A percentile compares a stretch with the other conserved stretches of the same genome.
phyloP scores from a whole-genome alignment of 2,329 filamentous ascomycete genomes.

The Stagonosporopsis vannaccii region DNA sequence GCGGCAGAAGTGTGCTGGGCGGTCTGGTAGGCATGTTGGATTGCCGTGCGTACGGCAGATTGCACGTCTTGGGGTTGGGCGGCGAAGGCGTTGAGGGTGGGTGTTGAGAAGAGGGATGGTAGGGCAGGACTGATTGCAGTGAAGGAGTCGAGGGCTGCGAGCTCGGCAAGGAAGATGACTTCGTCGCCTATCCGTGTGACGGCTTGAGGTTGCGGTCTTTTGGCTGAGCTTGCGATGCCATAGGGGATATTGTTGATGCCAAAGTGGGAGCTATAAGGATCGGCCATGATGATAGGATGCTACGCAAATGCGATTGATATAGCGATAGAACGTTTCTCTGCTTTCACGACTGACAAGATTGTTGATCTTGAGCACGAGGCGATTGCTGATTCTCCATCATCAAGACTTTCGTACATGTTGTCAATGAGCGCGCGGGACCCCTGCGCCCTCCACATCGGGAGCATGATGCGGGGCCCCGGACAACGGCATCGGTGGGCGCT shows the following conservation, averaged over 20 bases:
- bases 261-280: conserved; percentile 38
- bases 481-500: not conserved
- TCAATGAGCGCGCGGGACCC: not conserved
- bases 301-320: not conserved
- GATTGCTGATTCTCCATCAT: too few species aligned
- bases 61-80: conserved; percentile 52
- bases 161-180: conserved; percentile 60
- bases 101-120: conserved; percentile 40
- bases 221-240: conserved; percentile 38
- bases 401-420: not conserved
- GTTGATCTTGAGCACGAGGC: too few species aligned
- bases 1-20: conserved; percentile 21
- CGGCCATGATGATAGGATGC: conserved; percentile 18
- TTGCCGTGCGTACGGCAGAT: conserved; percentile 49
- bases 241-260: conserved; percentile 43
- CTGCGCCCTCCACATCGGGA: conserved; percentile 11
- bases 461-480: not conserved
- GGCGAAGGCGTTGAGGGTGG: conserved; percentile 59
- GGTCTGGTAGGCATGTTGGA: conserved; percentile 47
- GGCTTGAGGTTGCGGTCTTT: conserved; percentile 48
- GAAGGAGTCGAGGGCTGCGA: conserved; percentile 47
- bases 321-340: too few species aligned
- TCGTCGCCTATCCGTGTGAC: conserved; percentile 61
- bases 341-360: too few species aligned
- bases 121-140: conserved; percentile 27